A percentile compares a stretch with the other conserved stretches of the same genome.
These are phyloP conservation scores for Rosa persica DNA, from an alignment of 306 rosid genomes.

Conservation along the genomic window DNA sequence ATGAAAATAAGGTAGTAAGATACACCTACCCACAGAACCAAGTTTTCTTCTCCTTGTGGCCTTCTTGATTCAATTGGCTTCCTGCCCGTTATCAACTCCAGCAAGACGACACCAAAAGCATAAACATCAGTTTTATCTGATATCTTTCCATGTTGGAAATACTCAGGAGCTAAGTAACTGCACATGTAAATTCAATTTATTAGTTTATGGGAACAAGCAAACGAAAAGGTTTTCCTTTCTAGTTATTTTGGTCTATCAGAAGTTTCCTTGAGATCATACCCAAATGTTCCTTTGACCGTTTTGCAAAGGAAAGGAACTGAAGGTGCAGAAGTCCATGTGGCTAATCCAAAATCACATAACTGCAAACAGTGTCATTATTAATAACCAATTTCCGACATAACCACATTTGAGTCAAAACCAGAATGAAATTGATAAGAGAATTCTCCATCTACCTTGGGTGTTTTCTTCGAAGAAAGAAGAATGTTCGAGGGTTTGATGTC, in stretches of 20 bases:
- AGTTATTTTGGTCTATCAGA: neutral
- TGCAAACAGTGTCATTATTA: conserved; percentile 29
- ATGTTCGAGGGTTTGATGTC: conserved; percentile 96
- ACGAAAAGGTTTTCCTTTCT: conserved; percentile 1
- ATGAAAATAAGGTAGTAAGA: conserved; percentile 2
- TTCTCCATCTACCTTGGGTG: conserved; percentile 58
- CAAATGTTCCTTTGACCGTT: conserved; percentile 98
- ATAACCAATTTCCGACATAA: neutral
- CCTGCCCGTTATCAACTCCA: conserved; percentile 93
- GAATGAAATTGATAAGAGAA: conserved; percentile 19
- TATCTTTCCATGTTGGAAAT: conserved; percentile 95
- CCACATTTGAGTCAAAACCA: neutral
- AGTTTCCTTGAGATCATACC: conserved; percentile 46
- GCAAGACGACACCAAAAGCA: conserved; percentile 88
- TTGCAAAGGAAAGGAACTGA: conserved; percentile 95
- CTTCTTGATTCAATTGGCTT: conserved; percentile 82
- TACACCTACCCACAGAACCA: conserved; percentile 87
- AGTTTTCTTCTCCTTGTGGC: conserved; percentile 81
- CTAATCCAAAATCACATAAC: conserved; percentile 96
- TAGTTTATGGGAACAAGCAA: neutral
- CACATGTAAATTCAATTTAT: conserved; percentile 1
- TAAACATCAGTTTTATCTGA: conserved; percentile 94
- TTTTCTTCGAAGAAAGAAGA: conserved; percentile 85
- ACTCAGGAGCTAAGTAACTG: conserved; percentile 97
- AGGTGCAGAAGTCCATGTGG: conserved; percentile 98